Evolutionary conservation across 148 eudicot genomes (phyloP).

Genomic region (Arctostaphylos glauca): DNA sequence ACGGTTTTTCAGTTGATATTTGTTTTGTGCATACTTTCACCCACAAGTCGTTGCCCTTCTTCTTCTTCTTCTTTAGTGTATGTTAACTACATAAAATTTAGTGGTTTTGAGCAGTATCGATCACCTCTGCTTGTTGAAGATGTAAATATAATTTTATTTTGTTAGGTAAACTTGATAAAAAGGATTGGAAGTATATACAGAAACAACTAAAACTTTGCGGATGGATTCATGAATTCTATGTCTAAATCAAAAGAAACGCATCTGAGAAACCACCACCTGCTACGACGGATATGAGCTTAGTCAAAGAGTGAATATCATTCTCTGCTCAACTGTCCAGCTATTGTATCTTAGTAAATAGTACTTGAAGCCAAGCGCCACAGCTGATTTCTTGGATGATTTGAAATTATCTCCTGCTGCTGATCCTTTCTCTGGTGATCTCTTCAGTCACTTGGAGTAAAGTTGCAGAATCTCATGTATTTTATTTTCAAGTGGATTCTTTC

Average conservation of each 20-base stretch:
- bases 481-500: neutral
- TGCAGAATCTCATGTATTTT: neutral
- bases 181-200: neutral
- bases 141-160: neutral
- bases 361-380: neutral
- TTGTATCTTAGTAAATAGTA: neutral
- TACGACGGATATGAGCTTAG: neutral
- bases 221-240: neutral
- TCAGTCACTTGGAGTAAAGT: neutral
- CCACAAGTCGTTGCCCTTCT: neutral
- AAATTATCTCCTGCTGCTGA: neutral
- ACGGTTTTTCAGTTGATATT: neutral
- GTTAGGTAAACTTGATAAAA: neutral
- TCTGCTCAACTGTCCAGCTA: neutral
- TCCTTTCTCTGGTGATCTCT: neutral
- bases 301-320: neutral
- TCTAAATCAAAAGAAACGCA: neutral
- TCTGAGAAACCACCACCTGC: neutral
- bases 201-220: neutral
- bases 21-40: neutral
- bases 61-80: neutral
- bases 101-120: neutral
- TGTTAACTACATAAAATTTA: neutral
- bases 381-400: neutral
- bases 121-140: neutral